Percentiles rank a stretch among this genome's conserved stretches.
These are phyloP conservation scores for Daldinia decipiens DNA, from an alignment of 495 filamentous ascomycete species.

Conservation along the genomic window DNA sequence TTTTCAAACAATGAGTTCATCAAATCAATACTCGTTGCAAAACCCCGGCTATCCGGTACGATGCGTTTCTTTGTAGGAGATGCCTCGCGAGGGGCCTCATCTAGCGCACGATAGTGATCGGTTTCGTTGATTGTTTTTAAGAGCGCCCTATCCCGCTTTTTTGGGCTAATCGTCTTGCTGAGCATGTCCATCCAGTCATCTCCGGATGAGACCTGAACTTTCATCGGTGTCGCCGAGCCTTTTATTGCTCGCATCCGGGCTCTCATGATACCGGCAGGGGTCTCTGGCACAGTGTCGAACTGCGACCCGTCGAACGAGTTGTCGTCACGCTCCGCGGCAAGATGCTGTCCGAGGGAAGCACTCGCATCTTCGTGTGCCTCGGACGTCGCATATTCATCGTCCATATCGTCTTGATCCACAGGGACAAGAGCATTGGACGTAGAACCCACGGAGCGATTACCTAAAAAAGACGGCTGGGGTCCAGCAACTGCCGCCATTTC, in stretches of 20 bases:
- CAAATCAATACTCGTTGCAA: conserved; percentile 84
- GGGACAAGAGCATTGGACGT: conserved; percentile 72
- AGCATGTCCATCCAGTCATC: conserved; percentile 91
- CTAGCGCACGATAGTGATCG: conserved; percentile 33
- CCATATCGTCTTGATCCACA: conserved; percentile 71
- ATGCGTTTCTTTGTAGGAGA: conserved; percentile 47
- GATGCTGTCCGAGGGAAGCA: conserved; percentile 72
- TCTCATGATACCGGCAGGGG: conserved; percentile 64
- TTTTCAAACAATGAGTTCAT: conserved; percentile 89
- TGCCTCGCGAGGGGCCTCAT: conserved; percentile 48
- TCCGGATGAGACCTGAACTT: conserved; percentile 65
- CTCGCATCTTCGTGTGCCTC: conserved; percentile 82
- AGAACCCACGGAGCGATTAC: conserved; percentile 85
- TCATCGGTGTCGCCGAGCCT: conserved; percentile 67
- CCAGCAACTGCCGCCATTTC: conserved; percentile 44
- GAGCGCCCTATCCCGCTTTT: conserved; percentile 78
- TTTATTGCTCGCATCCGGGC: conserved; percentile 66
- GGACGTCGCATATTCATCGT: conserved; percentile 75
- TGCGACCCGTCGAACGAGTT: conserved; percentile 51
- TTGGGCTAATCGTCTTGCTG: conserved; percentile 89
- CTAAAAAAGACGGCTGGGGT: conserved; percentile 85
- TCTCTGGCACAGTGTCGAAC: conserved; percentile 52
- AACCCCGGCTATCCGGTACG: conserved; percentile 64
- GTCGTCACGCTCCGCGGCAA: conserved; percentile 71
- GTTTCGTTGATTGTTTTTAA: conserved; percentile 62